Evolutionary conservation across 176 grass and related monocot genomes (phyloP), one percentile per base, ranked within the genome.

Genomic region (Pharus latifolius): DNA sequence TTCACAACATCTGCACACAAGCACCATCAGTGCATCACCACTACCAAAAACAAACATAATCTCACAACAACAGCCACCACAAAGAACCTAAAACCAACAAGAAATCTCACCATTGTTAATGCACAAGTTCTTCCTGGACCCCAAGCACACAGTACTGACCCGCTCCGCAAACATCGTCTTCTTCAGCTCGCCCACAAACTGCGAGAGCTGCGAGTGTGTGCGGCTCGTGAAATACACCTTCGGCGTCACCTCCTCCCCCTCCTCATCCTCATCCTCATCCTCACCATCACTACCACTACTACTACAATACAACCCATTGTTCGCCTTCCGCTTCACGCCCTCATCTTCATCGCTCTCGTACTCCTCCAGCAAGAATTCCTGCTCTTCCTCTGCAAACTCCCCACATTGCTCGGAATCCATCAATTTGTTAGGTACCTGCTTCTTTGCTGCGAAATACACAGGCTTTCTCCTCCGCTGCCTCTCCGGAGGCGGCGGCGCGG

Each of bases 41-140:
- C n/a, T n/a, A n/a, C n/a, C n/a, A n/a, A n/a, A n/a, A n/a, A n/a
- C n/a, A 65, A 49, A 27, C 1, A 77, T 67, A 28, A 76, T 63
- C 34, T 34, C 16, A 47, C 1, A 3, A 5, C 2, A 56, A 41
- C 40, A 26, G 5, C 42, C 41, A 19, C 19, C n/a, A 17, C 17
- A 55, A 42, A 26, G 63, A 45, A 20, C 4, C 3, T 26, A 3
- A 47, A 70, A 42, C 43, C 51, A 24, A 72, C 42, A 19, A 10
- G 49, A 11, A 78, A 77, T 33, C 72, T 84, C 38, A 97, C 89
- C 83, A 29, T 65, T 70, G 75, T 97, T 97, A 46, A 83, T 81
- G 65, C 94, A 92, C 11, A 97, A 10, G 34, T 92, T 97, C 75
- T 90, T 97, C 78, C 94, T 97, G 35, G 94, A 97, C 18, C 89